phyloP scores from a whole-genome alignment of 108 stramenopile genomes.

The Discostella stelligeroides region DNA sequence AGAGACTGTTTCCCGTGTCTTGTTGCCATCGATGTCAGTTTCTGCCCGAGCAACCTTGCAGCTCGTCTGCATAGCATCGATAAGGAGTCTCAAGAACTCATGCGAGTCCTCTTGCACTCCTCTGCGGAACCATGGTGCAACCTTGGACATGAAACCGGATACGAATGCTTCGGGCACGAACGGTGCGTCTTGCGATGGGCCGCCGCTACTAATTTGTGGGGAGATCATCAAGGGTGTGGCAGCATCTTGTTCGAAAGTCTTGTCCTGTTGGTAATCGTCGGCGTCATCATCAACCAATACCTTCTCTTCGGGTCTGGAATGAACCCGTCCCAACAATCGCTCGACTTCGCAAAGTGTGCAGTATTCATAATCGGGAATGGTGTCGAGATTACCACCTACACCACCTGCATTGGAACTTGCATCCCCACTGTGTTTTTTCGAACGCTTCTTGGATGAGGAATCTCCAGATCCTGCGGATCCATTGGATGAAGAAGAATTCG shows the following conservation, averaged over 20 bases:
- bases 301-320: slow-evolving; percentile 41
- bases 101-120: slow-evolving; percentile 98
- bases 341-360: slow-evolving; percentile 86
- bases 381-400: background rate
- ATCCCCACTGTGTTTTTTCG: slow-evolving; percentile 27
- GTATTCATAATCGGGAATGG: slow-evolving; percentile 49
- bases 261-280: background rate
- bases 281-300: slow-evolving; percentile 7
- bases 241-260: background rate
- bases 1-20: background rate
- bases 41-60: slow-evolving; percentile 61
- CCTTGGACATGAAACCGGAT: slow-evolving; percentile 76
- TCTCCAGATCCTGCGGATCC: slow-evolving; percentile 8
- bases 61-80: slow-evolving; percentile 93
- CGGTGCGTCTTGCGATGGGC: slow-evolving; percentile 15
- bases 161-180: slow-evolving; percentile 79
- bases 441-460: slow-evolving; percentile 10
- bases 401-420: slow-evolving; percentile 16
- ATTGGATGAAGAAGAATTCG: slow-evolving; percentile 7
- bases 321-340: slow-evolving; percentile 63
- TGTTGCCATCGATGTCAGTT: slow-evolving; percentile 1
- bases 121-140: slow-evolving; percentile 89
- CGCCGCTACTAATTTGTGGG: background rate
- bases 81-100: slow-evolving; percentile 95
- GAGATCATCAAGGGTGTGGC: too few species aligned